Conservation (phyloP, 768 basidiomycete genomes). For the Podaxis rugospora region DNA sequence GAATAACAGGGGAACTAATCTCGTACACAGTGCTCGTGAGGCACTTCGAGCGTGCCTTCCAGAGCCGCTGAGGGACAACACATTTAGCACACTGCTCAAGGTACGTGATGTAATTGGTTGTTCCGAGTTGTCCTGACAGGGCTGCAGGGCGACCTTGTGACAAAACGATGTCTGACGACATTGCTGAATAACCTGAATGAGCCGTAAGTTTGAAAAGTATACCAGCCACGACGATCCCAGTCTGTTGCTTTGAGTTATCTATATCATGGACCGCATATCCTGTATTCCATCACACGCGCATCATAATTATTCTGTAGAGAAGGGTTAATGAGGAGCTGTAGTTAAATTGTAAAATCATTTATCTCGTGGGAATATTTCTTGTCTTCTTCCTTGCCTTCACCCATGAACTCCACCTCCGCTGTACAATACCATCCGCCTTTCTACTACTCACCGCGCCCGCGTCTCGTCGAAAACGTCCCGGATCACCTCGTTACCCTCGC, state of each 20-base stretch:
- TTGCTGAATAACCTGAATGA: constrained; percentile 86
- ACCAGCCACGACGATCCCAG: neutral
- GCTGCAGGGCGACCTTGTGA: constrained; percentile 91
- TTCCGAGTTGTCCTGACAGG: constrained; percentile 15
- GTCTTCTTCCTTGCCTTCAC: constrained; percentile 7
- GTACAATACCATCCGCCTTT: constrained; percentile 32
- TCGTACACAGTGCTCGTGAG: constrained; percentile 74
- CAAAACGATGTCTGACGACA: constrained; percentile 89
- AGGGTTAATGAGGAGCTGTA: constrained; percentile 3
- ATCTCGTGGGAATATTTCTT: constrained; percentile 10
- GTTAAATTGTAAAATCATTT: constrained; percentile 11
- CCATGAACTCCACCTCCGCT: constrained; percentile 8
- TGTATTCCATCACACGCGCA: constrained; percentile 6
- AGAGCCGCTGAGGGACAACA: constrained; percentile 90
- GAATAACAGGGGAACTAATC: constrained; percentile 4
- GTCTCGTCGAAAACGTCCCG: constrained; percentile 51
- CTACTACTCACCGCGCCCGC: constrained; percentile 45
- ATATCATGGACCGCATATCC: constrained; percentile 12
- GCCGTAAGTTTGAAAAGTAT: constrained; percentile 32
- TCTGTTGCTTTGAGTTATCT: constrained; percentile 11
- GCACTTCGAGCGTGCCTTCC: constrained; percentile 94
- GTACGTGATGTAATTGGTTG: constrained; percentile 31
- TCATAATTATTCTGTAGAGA: constrained; percentile 9
- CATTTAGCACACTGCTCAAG: constrained; percentile 89
- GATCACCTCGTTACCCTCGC: constrained; percentile 72